Conservation (phyloP, 768 basidiomycete species). For the Boletus tomentosulus region DNA sequence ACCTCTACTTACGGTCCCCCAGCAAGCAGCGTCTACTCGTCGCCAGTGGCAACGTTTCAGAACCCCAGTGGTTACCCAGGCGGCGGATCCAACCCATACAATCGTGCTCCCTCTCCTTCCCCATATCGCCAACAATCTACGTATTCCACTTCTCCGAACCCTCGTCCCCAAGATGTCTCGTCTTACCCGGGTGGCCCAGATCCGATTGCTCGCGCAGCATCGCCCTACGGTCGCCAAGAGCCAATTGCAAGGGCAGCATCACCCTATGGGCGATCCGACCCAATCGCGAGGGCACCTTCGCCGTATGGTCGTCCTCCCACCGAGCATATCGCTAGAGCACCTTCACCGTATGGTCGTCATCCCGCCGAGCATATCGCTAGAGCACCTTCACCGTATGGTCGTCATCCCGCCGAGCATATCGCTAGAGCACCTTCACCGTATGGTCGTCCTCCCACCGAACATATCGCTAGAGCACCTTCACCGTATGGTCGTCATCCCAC, state of each 20-base stretch:
- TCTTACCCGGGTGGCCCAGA: slow-evolving; percentile 37
- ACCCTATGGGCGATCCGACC: slow-evolving; percentile 33
- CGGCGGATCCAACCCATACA: slow-evolving; percentile 23
- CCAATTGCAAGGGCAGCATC: slow-evolving; percentile 20
- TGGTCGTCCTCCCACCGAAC: slow-evolving; percentile 35
- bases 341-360: slow-evolving; percentile 33
- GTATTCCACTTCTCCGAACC: slow-evolving; percentile 44
- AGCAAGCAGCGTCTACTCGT: slow-evolving; percentile 15
- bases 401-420: slow-evolving; percentile 38
- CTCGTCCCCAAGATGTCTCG: slow-evolving; percentile 44
- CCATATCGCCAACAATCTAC: slow-evolving; percentile 31
- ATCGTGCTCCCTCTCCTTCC: slow-evolving; percentile 34
- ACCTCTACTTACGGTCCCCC: slow-evolving; percentile 17
- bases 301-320: slow-evolving; percentile 32
- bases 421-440: slow-evolving; percentile 36
- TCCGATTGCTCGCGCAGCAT: slow-evolving; percentile 29
- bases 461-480: slow-evolving; percentile 36
- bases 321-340: slow-evolving; percentile 38
- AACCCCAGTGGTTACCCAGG: slow-evolving; percentile 24
- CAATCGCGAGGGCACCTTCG: slow-evolving; percentile 24
- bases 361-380: slow-evolving; percentile 41
- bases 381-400: slow-evolving; percentile 30
- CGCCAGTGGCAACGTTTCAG: slow-evolving; percentile 27
- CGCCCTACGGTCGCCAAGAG: slow-evolving; percentile 36
- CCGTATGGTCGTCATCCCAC: slow-evolving; percentile 33